phyloP scores from a whole-genome alignment of 2,329 filamentous ascomycete species.

The Exophiala dermatitidis region DNA sequence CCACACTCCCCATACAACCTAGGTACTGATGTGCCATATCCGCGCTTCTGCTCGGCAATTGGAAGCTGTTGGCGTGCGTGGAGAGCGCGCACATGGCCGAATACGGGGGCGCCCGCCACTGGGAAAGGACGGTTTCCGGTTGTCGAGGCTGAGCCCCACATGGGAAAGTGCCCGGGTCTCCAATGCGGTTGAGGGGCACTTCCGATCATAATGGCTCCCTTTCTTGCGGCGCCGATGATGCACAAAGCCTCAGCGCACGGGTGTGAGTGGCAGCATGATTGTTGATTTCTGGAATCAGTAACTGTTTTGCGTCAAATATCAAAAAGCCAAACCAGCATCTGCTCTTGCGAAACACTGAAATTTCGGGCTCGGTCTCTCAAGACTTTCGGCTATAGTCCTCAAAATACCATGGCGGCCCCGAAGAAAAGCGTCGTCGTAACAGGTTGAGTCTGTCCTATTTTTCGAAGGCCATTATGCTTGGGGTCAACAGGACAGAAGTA shows the following conservation, averaged over 20 bases:
- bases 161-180: conserved; percentile 1
- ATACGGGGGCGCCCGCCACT: neutral
- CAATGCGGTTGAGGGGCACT: conserved; percentile 12
- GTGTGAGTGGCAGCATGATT: no score
- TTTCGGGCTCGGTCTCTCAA: neutral
- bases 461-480: neutral
- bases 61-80: no score
- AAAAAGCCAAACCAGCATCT: neutral
- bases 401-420: neutral
- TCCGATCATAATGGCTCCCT: conserved; percentile 1
- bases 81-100: neutral
- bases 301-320: no score
- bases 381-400: neutral
- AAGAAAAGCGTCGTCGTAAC: conserved; percentile 31
- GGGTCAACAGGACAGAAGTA: neutral
- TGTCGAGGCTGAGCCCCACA: conserved; percentile 17
- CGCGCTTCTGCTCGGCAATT: neutral
- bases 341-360: neutral
- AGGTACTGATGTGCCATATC: neutral
- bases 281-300: no score
- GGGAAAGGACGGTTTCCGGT: neutral
- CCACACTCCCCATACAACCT: neutral
- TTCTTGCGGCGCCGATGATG: no score
- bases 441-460: conserved; percentile 18
- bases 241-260: no score